These are phyloP conservation scores for Mycosphaerella arachidis DNA, from an alignment of 2,329 filamentous ascomycete genomes.

Conservation along the genomic window DNA sequence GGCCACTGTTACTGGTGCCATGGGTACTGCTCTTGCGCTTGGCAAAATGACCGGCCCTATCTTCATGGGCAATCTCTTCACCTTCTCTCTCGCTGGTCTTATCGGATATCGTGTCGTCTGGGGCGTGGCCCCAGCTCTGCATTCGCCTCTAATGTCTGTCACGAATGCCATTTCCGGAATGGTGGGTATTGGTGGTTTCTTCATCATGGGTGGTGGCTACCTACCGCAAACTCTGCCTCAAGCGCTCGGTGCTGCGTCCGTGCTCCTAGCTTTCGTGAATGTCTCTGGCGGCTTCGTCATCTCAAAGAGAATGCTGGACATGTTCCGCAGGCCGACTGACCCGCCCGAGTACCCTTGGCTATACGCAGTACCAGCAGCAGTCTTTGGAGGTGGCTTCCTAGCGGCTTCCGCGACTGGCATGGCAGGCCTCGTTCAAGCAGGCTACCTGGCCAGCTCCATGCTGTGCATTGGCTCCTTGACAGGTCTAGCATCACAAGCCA, in stretches of 20 bases:
- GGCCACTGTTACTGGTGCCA: constrained; percentile 66
- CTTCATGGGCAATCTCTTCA: constrained; percentile 86
- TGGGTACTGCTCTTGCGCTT: constrained; percentile 69
- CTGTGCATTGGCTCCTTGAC: constrained; percentile 82
- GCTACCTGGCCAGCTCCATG: constrained; percentile 78
- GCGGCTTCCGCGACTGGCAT: constrained; percentile 76
- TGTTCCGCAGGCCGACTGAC: constrained; percentile 81
- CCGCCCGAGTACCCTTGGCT: constrained; percentile 86
- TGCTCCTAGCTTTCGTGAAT: constrained; percentile 82
- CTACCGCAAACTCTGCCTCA: constrained; percentile 75
- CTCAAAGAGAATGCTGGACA: constrained; percentile 89
- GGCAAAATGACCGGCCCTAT: constrained; percentile 76
- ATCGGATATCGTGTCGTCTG: constrained; percentile 87
- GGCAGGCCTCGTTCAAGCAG: constrained; percentile 78
- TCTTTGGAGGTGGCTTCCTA: constrained; percentile 78
- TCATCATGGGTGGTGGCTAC: constrained; percentile 79
- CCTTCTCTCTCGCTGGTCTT: constrained; percentile 75
- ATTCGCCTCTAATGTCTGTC: constrained; percentile 87
- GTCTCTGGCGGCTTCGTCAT: constrained; percentile 86
- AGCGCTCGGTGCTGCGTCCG: constrained; percentile 70
- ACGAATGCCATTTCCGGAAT: constrained; percentile 88
- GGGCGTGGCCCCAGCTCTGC: constrained; percentile 77
- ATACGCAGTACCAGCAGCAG: constrained; percentile 68
- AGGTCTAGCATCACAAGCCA: constrained; percentile 74
- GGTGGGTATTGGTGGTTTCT: constrained; percentile 84